Base-by-base conservation (phyloP, 768 basidiomycete genomes). In the Leccinum barrowsii region DNA sequence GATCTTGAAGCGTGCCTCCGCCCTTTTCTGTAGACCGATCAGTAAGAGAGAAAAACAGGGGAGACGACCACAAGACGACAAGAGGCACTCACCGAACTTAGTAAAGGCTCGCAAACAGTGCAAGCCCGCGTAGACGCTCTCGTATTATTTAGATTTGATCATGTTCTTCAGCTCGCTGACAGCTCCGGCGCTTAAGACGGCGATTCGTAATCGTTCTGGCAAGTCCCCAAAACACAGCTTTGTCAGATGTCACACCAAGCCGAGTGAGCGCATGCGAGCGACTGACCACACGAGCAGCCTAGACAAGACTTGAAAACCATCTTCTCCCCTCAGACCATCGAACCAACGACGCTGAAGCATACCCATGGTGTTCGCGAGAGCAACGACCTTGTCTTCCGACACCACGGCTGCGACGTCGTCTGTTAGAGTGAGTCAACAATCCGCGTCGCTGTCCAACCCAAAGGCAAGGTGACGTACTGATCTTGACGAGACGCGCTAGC, bases 61-160 rank as follows among this genome's bases (percentile, higher is more conserved):
- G 5, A 17, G 37, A 26, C 7, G 3, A 46, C 44, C 17, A n/a
- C n/a, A 15, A 40, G 32, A 34, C 15, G 32, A 34, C 15, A 37
- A 7, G 19, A 11, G 11, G n/a, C 2, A 1, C 63, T 13, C 6
- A 70, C 69, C 65, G 8, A 64, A 60, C 57, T 57, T 35, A 50
- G 63, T 58, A 19, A 71, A 28, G 0, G 59, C 32, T 5, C 62
- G 70, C 2, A 71, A 48, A 40, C 71, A 71, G 42, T 70, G 64
- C 48, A 71, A 52, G 5, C 63, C 63, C 4, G 68, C 66, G 15
- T 64, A 63, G 2, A 47, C 53, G 2, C 46, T 54, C 37, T 60
- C 60, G 30, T 60, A 50, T 1, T 46, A 19, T 46, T 37, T 55
- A 11, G 52, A 34, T 15, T 50, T 42, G 4, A 71, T 34, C 66